These are phyloP conservation scores for Naganishia vaughanmartiniae DNA, from an alignment of 768 basidiomycete species.

Conservation along the genomic window DNA sequence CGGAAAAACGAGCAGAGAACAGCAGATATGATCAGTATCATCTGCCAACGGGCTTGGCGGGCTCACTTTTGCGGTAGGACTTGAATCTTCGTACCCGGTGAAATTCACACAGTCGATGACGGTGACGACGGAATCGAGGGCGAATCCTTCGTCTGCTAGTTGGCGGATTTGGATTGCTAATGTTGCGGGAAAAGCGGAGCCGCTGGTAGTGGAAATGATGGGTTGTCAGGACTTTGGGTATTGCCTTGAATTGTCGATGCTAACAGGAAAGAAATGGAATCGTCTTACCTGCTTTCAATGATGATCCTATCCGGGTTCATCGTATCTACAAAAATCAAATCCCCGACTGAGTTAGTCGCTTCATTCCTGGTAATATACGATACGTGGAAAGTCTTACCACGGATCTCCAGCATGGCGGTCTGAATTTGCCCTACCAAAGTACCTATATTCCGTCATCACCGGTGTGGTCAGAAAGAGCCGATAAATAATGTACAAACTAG, in stretches of 20 bases:
- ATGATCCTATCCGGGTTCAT: constrained; percentile 85
- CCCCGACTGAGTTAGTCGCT: neutral
- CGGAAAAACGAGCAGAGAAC: too few species aligned
- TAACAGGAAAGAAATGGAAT: too few species aligned
- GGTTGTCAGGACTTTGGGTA: neutral
- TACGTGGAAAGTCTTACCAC: constrained; percentile 57
- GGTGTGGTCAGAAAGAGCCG: too few species aligned
- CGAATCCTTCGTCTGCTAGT: constrained; percentile 76
- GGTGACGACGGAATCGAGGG: constrained; percentile 84
- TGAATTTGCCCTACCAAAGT: constrained; percentile 94
- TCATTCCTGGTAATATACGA: too few species aligned
- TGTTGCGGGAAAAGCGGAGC: constrained; percentile 92
- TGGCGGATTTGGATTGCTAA: constrained; percentile 91
- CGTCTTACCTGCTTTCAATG: constrained; percentile 80
- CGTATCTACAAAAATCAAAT: constrained; percentile 55
- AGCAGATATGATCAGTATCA: too few species aligned
- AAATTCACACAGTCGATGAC: constrained; percentile 79
- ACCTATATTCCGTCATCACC: constrained; percentile 54
- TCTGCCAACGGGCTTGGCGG: neutral
- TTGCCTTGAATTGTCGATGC: too few species aligned
- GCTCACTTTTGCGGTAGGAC: constrained; percentile 83
- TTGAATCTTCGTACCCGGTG: constrained; percentile 84
- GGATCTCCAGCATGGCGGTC: constrained; percentile 80
- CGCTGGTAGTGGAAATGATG: constrained; percentile 56
- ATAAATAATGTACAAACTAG: too few species aligned